phyloP scores from a whole-genome alignment of 352 stramenopile genomes.

The Aphanomyces astaci region DNA sequence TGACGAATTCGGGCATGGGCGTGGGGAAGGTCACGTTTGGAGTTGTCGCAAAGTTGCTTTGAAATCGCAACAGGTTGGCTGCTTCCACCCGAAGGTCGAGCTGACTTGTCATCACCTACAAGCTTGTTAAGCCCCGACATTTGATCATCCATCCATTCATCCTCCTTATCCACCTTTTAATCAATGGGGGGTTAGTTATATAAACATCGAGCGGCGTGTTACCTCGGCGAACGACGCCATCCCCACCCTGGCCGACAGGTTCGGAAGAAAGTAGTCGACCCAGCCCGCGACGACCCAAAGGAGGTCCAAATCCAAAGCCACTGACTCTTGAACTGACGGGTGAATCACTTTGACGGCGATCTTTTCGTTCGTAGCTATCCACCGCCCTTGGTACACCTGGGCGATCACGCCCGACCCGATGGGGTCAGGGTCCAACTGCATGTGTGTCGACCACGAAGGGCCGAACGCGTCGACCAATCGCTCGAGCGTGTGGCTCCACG shows the following conservation, averaged over 20 bases:
- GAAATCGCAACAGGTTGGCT: conserved; percentile 78
- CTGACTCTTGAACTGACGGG: conserved; percentile 76
- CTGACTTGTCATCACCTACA: conserved; percentile 79
- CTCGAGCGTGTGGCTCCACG: conserved; percentile 79
- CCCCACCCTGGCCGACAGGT: conserved; percentile 25
- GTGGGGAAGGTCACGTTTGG: conserved; percentile 66
- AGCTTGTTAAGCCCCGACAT: too few species aligned
- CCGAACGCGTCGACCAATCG: conserved; percentile 81
- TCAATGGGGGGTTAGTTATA: too few species aligned
- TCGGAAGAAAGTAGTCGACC: conserved; percentile 28
- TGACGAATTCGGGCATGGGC: conserved; percentile 59
- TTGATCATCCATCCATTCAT: too few species aligned
- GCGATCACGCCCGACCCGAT: conserved; percentile 92
- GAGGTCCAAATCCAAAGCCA: conserved; percentile 85
- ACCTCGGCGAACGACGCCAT: conserved; percentile 69
- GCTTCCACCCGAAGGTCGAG: conserved; percentile 88
- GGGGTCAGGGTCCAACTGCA: conserved; percentile 50
- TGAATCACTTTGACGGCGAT: conserved; percentile 93
- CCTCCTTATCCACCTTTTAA: too few species aligned
- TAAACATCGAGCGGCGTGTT: background rate
- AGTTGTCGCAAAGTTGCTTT: conserved; percentile 53
- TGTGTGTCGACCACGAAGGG: conserved; percentile 49
- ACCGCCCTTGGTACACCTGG: conserved; percentile 87
- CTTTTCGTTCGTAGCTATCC: conserved; percentile 45
- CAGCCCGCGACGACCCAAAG: conserved; percentile 63